These are phyloP conservation scores for Pezicula carpinea DNA, from an alignment of 2,329 filamentous ascomycete genomes.

Conservation along the genomic window DNA sequence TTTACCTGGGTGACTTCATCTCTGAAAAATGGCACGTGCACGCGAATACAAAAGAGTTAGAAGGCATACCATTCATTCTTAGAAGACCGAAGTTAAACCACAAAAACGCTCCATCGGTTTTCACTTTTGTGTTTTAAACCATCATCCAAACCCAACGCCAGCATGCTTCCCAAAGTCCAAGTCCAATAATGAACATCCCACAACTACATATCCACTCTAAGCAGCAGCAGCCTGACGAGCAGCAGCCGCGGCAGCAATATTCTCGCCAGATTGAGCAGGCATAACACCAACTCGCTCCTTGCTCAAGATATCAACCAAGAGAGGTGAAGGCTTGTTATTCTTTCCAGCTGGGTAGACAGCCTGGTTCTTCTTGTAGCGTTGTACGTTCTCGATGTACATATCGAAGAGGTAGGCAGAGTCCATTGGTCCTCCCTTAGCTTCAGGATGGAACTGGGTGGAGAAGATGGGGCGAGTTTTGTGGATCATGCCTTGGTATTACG, in stretches of 20 bases:
- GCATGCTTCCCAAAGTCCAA: background rate
- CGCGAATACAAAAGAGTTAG: too few species aligned
- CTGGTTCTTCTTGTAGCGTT: constrained; percentile 82
- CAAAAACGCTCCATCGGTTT: too few species aligned
- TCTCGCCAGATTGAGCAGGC: constrained; percentile 22
- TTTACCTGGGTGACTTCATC: too few species aligned
- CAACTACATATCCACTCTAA: background rate
- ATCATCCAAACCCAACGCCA: background rate
- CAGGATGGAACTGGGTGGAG: constrained; percentile 97
- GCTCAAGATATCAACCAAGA: constrained; percentile 84
- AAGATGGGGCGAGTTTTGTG: constrained; percentile 96
- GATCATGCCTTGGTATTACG: constrained; percentile 61
- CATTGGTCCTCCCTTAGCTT: constrained; percentile 94
- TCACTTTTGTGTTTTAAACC: background rate
- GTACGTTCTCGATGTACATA: constrained; percentile 87
- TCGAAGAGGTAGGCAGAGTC: constrained; percentile 96
- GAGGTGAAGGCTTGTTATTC: constrained; percentile 81
- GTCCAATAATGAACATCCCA: too few species aligned
- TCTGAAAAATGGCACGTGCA: too few species aligned
- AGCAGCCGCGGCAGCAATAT: constrained; percentile 15
- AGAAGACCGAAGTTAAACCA: too few species aligned
- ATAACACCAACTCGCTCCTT: constrained; percentile 89
- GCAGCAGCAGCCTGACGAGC: constrained; percentile 16
- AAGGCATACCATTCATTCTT: too few species aligned
- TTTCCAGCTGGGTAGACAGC: constrained; percentile 63